Conservation (phyloP, 495 filamentous ascomycete genomes). For the Venustampulla echinocandica region DNA sequence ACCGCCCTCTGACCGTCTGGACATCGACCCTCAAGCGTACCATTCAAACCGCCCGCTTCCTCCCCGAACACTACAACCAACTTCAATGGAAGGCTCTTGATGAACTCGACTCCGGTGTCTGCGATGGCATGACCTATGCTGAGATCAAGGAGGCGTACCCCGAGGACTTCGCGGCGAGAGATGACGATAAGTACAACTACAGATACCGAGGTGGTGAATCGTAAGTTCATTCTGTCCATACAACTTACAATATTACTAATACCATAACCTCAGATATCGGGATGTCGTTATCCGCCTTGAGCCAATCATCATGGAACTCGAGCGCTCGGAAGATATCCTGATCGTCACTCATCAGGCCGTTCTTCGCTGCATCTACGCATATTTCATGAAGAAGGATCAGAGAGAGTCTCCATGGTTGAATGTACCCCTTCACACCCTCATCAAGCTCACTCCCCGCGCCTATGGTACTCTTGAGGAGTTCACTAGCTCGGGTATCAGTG, state of each 20-base stretch:
- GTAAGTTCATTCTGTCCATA: conserved; percentile 11
- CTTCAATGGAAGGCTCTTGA: conserved; percentile 98
- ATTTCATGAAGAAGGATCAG: conserved; percentile 95
- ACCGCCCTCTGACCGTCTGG: conserved; percentile 86
- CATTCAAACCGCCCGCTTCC: conserved; percentile 77
- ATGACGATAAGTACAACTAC: conserved; percentile 98
- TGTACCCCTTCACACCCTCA: conserved; percentile 86
- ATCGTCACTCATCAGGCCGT: conserved; percentile 98
- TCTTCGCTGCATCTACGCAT: conserved; percentile 92
- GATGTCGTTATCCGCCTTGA: conserved; percentile 96
- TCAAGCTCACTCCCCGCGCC: conserved; percentile 91
- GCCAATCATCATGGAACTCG: conserved; percentile 98
- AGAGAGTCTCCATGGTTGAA: conserved; percentile 95
- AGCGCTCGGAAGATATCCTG: conserved; percentile 90
- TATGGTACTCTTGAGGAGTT: conserved; percentile 83
- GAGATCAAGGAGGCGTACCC: conserved; percentile 86
- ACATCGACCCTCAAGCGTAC: conserved; percentile 92
- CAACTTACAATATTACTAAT: background rate
- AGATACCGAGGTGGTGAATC: conserved; percentile 94
- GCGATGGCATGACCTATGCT: conserved; percentile 88
- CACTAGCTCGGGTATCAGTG: conserved; percentile 78
- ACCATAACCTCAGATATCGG: conserved; percentile 50
- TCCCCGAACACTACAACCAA: conserved; percentile 71
- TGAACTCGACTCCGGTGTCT: conserved; percentile 92
- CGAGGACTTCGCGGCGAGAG: conserved; percentile 86